Evolutionary conservation across 805 yeast genomes (phyloP).

Genomic region (Cyberlindnera mycetangii): DNA sequence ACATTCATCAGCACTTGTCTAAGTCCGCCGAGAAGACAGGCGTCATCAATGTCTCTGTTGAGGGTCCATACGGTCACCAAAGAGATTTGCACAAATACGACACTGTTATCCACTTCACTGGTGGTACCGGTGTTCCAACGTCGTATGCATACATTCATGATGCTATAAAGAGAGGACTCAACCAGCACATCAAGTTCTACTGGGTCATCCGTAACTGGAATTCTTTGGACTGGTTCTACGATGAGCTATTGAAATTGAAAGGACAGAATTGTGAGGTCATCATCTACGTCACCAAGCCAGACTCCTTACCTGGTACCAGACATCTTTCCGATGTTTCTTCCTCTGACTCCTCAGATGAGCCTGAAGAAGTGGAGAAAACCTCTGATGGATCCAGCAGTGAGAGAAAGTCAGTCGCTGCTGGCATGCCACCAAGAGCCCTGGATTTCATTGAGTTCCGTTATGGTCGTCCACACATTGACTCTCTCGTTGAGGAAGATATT

Average conservation of each 20-base stretch:
- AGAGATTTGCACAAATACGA: slow-evolving; percentile 36
- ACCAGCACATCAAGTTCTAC: slow-evolving; percentile 43
- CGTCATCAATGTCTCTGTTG: slow-evolving; percentile 41
- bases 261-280: slow-evolving; percentile 16
- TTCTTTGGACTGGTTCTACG: slow-evolving; percentile 49
- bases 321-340: slow-evolving; percentile 4
- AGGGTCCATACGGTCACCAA: slow-evolving; percentile 60
- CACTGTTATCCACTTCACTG: slow-evolving; percentile 42
- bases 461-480: slow-evolving; percentile 45
- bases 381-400: background rate
- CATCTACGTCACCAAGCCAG: slow-evolving; percentile 25
- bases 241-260: slow-evolving; percentile 39
- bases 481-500: slow-evolving; percentile 36
- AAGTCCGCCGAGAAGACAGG: slow-evolving; percentile 26
- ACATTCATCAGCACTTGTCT: slow-evolving; percentile 28
- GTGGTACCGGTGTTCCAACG: slow-evolving; percentile 54
- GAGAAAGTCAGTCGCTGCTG: background rate
- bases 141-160: slow-evolving; percentile 40
- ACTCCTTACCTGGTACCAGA: slow-evolving; percentile 13
- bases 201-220: slow-evolving; percentile 63
- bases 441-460: slow-evolving; percentile 36
- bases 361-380: slow-evolving; percentile 5
- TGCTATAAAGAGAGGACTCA: slow-evolving; percentile 17
- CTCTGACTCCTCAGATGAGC: slow-evolving; percentile 8
- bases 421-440: slow-evolving; percentile 14